Base-by-base conservation (phyloP, 345 rosid genomes). In the Leavenworthia alabamica region DNA sequence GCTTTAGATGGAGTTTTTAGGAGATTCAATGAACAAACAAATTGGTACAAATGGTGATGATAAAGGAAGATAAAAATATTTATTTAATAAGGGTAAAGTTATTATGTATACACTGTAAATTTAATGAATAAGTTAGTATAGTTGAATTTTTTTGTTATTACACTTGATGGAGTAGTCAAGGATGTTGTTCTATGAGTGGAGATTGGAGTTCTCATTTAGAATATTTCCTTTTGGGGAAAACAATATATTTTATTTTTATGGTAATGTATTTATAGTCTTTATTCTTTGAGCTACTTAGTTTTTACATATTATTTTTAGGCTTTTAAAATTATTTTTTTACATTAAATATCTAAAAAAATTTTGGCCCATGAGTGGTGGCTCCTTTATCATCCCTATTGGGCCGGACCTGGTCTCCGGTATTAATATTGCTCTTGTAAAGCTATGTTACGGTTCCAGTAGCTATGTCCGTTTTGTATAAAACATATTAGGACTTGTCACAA, bases 1-100 rank as follows among this genome's bases (percentile, higher is more conserved):
- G 97, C 97, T 8, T 23, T 93, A n/a, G 97, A 90, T 64, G 96
- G 87, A 3, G 90, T 90, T 0, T 69, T 90, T 53, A 66, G 79
- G 73, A 86, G 99, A 70, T 77, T 86, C 70, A 83, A 80, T 64
- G 90, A 88, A 70, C 97, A 90, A 58, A 80, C 74, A 19, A 65
- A 75, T 46, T 79, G 78, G 26, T 86, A 69, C 70, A 93, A 80
- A 75, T 90, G 97, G 97, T 58, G 77, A 73, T 72, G 56, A 76
- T 20, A 51, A 51, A 48, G 6, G 41, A 8, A 50, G 6, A 50
- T 8, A 52, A 33, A 24, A 31, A 56, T 70, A 44, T 62, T 53
- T 70, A 29, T 54, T n/a, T 56, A 62, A 40, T 56, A 63, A 63
- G 51, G 3, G 19, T 44, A 24, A 68, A 19, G 72, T 42, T 50